Evolutionary conservation across 1,284 basidiomycete species (phyloP), one percentile per base, ranked within the genome.

Genomic region (Amylostereum chailletii): DNA sequence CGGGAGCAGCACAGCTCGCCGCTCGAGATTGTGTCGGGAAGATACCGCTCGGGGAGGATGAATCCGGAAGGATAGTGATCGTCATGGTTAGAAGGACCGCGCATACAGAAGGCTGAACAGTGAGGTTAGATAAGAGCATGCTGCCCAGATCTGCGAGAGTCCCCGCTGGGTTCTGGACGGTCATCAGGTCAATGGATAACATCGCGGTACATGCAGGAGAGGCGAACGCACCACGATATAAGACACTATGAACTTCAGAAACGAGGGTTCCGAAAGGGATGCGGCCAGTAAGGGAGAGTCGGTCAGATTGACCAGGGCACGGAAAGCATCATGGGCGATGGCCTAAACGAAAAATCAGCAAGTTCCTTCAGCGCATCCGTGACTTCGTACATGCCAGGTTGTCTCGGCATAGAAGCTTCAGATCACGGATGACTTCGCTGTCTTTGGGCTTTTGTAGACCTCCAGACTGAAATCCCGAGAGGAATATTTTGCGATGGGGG

Each of bases 51-150:
- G 64, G 68, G 47, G 63, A 63, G 41, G 67, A 69, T 42, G 65
- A 62, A 57, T 75, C 73, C 5, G 71, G 69, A 11, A 91, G 71
- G 45, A 93, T 71, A 1, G 81, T 68, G 45, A 94, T 72, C 49
- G 77, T 79, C 34, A 94, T 70, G 2, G 74, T 71, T 3, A 94
- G 71, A 7, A 97, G 69, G 1, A 75, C 65, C 2, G 81, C 71
- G 54, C 87, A 86, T 45, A 89, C 77, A 0, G 77, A 70, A 3
- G 90, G 76, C 47, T 90, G 83, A 9, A 90, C 81, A 10, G 93
- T 92, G 41, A 98, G 72, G 67, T 99, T 99, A 19, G 94, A 97
- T 4, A 99, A 77, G 1, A 99, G 76, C 96, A 99, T 99, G 33
- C 91, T 83, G 1, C 94, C 93, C 7, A 98, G 79, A 69, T 98